Evolutionary conservation across 306 rosid species (phyloP), one percentile per base, ranked within the genome.

Genomic region (Mimosa pudica): DNA sequence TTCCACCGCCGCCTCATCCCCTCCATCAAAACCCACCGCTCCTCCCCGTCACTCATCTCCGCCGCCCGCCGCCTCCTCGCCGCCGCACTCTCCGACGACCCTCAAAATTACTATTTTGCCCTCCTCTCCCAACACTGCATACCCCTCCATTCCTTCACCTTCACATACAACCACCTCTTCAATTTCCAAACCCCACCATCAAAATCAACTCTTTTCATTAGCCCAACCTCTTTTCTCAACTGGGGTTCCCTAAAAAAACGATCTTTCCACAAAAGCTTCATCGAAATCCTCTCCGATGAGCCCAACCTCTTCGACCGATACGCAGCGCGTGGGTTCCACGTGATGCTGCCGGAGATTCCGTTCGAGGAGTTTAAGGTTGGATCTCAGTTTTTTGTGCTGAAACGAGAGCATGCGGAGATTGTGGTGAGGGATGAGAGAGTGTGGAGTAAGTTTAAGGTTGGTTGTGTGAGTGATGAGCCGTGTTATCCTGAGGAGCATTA

Each of bases 401-500:
- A 74, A 2, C 78, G 90, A 7, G 73, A 74, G 16, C 96, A 91
- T 74, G 88, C 90, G 2, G 13, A 14, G 54, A 13, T 83, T 9
- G 93, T 91, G 8, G 61, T 91, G 11, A 61, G 77, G 16, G 96
- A 91, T 38, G 10, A 49, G 38, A 80, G 32, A 32, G 54, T 89
- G 1, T 91, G 91, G 96, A 75, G 52, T 81, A 91, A 91, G 75
- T 91, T 91, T 65, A 52, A 14, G 79, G 85, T 89, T 44, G 93
- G 93, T 3, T 89, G 96, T 65, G 5, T 81, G 47, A 82, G 82
- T 4, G 77, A 67, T 35, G 85, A 86, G 4, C 81, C 89, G 2
- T 91, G 96, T 55, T 91, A 91, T 76, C 93, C 93, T 0, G 96
- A 89, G 55, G 96, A 91, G 35, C 96, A 91, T 48, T 91, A 89